Conservation (phyloP, 192 early-diverging fungal genomes). For the Backusella psychrophila region DNA sequence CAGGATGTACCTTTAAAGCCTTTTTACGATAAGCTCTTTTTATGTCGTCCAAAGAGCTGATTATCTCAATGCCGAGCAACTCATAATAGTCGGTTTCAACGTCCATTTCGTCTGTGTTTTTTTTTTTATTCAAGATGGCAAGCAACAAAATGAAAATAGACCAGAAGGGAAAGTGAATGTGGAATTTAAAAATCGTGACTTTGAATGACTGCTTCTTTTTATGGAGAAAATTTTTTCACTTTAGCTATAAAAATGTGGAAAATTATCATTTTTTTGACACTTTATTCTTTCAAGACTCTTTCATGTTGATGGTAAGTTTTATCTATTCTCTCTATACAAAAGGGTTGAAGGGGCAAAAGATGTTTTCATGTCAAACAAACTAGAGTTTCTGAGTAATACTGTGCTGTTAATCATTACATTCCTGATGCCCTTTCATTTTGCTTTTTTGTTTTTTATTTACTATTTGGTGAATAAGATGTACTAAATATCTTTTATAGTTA, state of each 20-base stretch:
- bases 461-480: too few relatives aligned
- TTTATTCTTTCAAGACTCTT: neutral
- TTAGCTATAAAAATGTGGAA: neutral
- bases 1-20: slow-evolving; percentile 85
- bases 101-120: slow-evolving; percentile 1
- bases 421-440: slow-evolving; percentile 24
- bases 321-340: neutral
- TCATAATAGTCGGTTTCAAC: slow-evolving; percentile 47
- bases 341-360: slow-evolving; percentile 3
- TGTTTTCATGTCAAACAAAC: slow-evolving; percentile 35
- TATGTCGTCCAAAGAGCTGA: slow-evolving; percentile 42
- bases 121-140: too few relatives aligned
- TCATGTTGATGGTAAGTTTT: neutral
- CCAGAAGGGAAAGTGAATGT: neutral
- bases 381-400: slow-evolving; percentile 32
- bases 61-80: slow-evolving; percentile 43
- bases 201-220: neutral
- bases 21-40: slow-evolving; percentile 51
- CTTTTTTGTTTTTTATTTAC: neutral
- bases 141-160: slow-evolving; percentile 4
- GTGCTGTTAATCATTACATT: slow-evolving; percentile 25
- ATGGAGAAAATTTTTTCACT: slow-evolving; percentile 14
- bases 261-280: neutral
- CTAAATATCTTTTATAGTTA: neutral
- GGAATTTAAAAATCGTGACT: slow-evolving; percentile 10